Evolutionary conservation across 1,284 basidiomycete species (phyloP).

Genomic region (Sutorius eximius): DNA sequence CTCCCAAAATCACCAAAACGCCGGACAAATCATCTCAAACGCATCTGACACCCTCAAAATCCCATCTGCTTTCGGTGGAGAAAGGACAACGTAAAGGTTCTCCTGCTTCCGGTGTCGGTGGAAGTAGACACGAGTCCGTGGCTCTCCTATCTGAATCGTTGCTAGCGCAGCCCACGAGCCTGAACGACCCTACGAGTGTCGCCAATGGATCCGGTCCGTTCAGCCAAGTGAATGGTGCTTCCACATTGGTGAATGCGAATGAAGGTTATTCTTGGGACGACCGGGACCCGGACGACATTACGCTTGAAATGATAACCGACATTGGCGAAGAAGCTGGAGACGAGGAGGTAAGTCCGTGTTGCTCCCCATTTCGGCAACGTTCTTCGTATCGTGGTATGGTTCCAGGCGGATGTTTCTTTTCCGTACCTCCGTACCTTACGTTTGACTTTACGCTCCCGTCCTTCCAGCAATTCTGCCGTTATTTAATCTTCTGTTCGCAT

Average conservation of each 20-base stretch:
- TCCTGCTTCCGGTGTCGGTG: slow-evolving; percentile 14
- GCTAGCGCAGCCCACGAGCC: slow-evolving; percentile 13
- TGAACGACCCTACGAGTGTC: slow-evolving; percentile 21
- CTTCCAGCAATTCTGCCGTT: background rate
- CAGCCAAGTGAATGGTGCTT: slow-evolving; percentile 28
- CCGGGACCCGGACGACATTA: slow-evolving; percentile 39
- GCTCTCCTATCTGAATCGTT: slow-evolving; percentile 28
- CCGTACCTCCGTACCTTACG: background rate
- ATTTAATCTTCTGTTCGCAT: background rate
- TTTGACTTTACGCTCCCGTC: background rate
- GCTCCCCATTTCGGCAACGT: background rate
- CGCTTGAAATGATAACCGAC: slow-evolving; percentile 70
- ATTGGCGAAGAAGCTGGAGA: slow-evolving; percentile 63
- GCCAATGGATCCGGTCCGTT: slow-evolving; percentile 18
- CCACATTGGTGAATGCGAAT: slow-evolving; percentile 22
- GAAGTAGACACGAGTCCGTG: slow-evolving; percentile 17
- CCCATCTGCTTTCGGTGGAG: slow-evolving; percentile 16
- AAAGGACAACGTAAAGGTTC: slow-evolving; percentile 29
- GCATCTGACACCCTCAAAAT: slow-evolving; percentile 23
- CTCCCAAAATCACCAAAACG: slow-evolving; percentile 22
- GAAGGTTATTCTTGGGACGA: slow-evolving; percentile 31
- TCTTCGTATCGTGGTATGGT: background rate
- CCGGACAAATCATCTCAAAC: slow-evolving; percentile 19
- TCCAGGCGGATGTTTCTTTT: background rate
- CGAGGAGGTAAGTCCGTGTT: slow-evolving; percentile 55